Conservation (phyloP, 2,329 filamentous ascomycete species). For the Ascochyta pisi region DNA sequence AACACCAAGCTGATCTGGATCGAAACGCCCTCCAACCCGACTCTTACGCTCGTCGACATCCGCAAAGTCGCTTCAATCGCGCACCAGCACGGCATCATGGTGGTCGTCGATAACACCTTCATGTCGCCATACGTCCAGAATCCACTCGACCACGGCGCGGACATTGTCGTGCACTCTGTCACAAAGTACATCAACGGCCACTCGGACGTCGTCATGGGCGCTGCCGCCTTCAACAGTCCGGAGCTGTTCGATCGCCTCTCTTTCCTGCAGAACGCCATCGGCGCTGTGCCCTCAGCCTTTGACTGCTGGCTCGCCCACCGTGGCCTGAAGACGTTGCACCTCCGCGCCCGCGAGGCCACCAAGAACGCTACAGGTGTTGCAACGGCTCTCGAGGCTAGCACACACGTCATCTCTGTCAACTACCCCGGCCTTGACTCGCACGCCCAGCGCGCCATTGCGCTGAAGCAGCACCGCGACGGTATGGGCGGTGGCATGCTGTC, state of each 20-base stretch:
- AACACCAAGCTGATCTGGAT: slow-evolving; percentile 98
- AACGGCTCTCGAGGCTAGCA: slow-evolving; percentile 75
- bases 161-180: slow-evolving; percentile 95
- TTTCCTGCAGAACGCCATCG: slow-evolving; percentile 97
- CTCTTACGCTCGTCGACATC: slow-evolving; percentile 91
- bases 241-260: slow-evolving; percentile 76
- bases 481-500: slow-evolving; percentile 98
- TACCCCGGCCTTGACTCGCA: slow-evolving; percentile 92
- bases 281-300: slow-evolving; percentile 91
- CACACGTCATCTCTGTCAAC: slow-evolving; percentile 87
- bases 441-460: slow-evolving; percentile 81
- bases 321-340: slow-evolving; percentile 93
- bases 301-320: slow-evolving; percentile 98
- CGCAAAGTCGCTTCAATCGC: slow-evolving; percentile 81
- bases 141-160: slow-evolving; percentile 90
- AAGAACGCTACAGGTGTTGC: slow-evolving; percentile 83
- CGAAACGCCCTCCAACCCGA: slow-evolving; percentile 93
- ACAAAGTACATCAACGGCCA: slow-evolving; percentile 99
- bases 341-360: slow-evolving; percentile 85
- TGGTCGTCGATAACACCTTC: slow-evolving; percentile 99
- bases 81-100: slow-evolving; percentile 85
- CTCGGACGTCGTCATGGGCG: slow-evolving; percentile 95
- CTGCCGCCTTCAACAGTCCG: slow-evolving; percentile 91
- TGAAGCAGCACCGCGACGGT: slow-evolving; percentile 90
- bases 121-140: slow-evolving; percentile 96